Evolutionary conservation across 2,329 filamentous ascomycete species (phyloP).

Genomic region (Eutypa lata): DNA sequence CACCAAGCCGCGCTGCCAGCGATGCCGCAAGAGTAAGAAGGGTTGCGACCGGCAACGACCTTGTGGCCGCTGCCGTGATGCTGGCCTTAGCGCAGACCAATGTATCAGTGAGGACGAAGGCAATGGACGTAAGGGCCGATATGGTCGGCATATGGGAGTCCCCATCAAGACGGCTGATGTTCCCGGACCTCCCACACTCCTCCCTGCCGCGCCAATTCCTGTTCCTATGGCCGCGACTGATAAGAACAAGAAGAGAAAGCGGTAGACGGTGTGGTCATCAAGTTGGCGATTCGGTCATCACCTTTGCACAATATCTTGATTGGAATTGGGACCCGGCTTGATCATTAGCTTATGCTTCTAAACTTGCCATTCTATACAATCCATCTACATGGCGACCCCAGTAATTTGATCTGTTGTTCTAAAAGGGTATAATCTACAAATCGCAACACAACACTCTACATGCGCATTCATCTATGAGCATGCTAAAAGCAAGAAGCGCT

Average conservation of each 20-base stretch:
- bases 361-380: neutral
- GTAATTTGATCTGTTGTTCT: neutral
- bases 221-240: constrained; percentile 43
- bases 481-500: neutral
- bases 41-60: constrained; percentile 95
- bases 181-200: constrained; percentile 29
- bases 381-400: neutral
- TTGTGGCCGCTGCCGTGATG: constrained; percentile 92
- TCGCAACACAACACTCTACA: neutral
- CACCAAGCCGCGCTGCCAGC: constrained; percentile 93
- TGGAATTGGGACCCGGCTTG: constrained; percentile 2
- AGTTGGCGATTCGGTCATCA: neutral
- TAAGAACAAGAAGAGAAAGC: constrained; percentile 62
- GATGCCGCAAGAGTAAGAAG: constrained; percentile 99
- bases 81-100: constrained; percentile 86
- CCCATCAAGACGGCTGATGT: constrained; percentile 58
- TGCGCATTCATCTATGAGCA: constrained; percentile 3
- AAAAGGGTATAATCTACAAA: neutral
- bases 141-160: constrained; percentile 70
- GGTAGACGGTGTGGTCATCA: constrained; percentile 32
- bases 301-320: neutral
- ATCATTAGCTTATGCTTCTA: neutral
- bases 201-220: constrained; percentile 40
- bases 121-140: constrained; percentile 93
- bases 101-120: constrained; percentile 98